phyloP scores from a whole-genome alignment of 768 basidiomycete genomes.

The Calocera viscosa region DNA sequence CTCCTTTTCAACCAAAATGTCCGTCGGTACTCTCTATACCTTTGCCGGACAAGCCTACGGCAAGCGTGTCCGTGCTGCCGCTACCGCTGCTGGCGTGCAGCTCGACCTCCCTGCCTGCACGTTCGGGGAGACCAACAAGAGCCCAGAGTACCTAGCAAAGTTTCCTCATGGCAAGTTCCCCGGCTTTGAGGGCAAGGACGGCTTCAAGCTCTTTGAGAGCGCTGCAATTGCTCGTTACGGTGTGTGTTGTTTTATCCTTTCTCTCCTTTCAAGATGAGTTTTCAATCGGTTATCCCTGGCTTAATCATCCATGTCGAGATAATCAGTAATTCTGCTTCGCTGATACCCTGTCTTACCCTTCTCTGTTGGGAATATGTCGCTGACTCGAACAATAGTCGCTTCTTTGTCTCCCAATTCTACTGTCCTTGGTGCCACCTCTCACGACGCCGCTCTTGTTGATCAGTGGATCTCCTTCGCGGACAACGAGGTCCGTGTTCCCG shows the following conservation, averaged over 20 bases:
- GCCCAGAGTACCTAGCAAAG: slow-evolving; percentile 21
- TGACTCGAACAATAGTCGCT: slow-evolving; percentile 44
- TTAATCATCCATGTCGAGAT: slow-evolving; percentile 49
- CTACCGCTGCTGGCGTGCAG: not conserved
- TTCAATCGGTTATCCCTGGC: slow-evolving; percentile 60
- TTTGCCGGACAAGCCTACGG: not conserved
- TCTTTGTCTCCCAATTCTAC: slow-evolving; percentile 60
- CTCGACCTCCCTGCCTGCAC: slow-evolving; percentile 1
- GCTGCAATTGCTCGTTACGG: slow-evolving; percentile 11
- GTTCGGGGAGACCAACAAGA: slow-evolving; percentile 17
- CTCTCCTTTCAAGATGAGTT: slow-evolving; percentile 32
- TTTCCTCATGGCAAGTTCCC: slow-evolving; percentile 10
- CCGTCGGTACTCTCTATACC: slow-evolving; percentile 1
- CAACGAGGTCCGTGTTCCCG: slow-evolving; percentile 40
- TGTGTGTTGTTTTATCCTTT: not conserved
- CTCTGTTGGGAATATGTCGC: slow-evolving; percentile 1
- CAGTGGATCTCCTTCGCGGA: slow-evolving; percentile 77
- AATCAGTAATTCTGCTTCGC: slow-evolving; percentile 30
- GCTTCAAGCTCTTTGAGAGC: slow-evolving; percentile 11
- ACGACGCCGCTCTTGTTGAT: slow-evolving; percentile 65
- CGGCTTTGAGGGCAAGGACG: slow-evolving; percentile 8
- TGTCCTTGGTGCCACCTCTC: slow-evolving; percentile 51
- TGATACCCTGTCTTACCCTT: slow-evolving; percentile 9
- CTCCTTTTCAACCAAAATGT: not conserved
- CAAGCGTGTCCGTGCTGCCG: not conserved